Base-by-base conservation (phyloP, 495 filamentous ascomycete genomes). In the Hypoxylon cercidicola region DNA sequence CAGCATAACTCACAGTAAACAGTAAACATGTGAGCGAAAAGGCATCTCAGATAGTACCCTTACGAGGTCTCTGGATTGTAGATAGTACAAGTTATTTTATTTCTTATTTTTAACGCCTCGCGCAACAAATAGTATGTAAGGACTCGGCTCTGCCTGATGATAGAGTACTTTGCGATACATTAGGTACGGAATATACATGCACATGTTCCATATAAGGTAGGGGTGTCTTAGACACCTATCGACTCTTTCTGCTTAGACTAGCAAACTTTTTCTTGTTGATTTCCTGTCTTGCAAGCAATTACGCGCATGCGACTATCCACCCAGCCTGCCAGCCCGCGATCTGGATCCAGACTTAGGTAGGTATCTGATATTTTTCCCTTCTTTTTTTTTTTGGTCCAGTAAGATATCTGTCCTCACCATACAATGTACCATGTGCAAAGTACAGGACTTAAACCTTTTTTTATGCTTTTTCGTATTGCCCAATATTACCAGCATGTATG, bases 211-310 rank as follows among this genome's bases (percentile, higher is more conserved):
- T 32, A 32, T 32, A 45, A 30, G 9, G 21, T 15, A 30, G 40
- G 46, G 53, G 51, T 32, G 45, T 54, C 25, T 47, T n/a, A n/a
- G n/a, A n/a, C n/a, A 21, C 16, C 19, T 58, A 57, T 47, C 35
- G 43, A 8, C 51, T 37, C 20, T 13, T 49, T 43, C 49, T 34
- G 40, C 51, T 52, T 49, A 55, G 49, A 51, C 55, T 37, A 68
- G 65, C 65, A 68, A 68, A 68, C 65, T 64, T 68, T 68, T 67
- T 28, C 32, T 49, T 44, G 21, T 52, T 68, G 12, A 52, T 60
- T 60, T 45, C 20, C 20, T 40, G 30, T 25, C 47, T 58, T 19
- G 16, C 20, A 54, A 57, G 48, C 62, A 66, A 69, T 62, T 69
- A 61, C 56, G 32, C 57, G 62, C 62, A 65, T 69, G 61, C 55